Conservation (phyloP, 73 alveolate genomes). For the Tetrahymena thermophila region DNA sequence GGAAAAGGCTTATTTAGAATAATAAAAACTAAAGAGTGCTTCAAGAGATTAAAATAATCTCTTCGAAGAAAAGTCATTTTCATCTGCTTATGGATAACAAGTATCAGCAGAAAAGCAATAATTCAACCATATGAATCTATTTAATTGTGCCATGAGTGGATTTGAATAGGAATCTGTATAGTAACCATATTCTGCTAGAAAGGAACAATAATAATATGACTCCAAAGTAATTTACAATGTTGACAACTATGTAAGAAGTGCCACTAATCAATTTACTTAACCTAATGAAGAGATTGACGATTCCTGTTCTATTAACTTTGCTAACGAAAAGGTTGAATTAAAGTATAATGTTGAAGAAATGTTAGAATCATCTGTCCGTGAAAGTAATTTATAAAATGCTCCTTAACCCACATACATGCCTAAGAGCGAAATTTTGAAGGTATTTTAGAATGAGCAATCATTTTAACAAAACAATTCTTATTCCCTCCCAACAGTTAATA, state of each 20-base stretch:
- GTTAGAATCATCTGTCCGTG: not conserved
- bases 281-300: not conserved
- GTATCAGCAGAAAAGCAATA: not conserved
- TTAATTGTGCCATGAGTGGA: not conserved
- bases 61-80: not conserved
- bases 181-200: not conserved
- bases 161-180: not conserved
- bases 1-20: not conserved
- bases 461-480: not conserved
- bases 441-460: not conserved
- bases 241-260: not conserved
- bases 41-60: not conserved
- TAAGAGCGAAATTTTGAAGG: not conserved
- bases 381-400: not conserved
- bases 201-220: not conserved
- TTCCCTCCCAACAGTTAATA: not conserved
- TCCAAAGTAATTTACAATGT: not conserved
- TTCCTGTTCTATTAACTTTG: not conserved
- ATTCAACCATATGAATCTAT: not conserved
- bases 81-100: not conserved
- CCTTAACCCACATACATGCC: not conserved
- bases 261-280: not conserved
- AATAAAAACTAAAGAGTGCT: not conserved
- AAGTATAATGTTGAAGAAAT: not conserved
- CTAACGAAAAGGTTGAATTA: not conserved